Conservation (phyloP, 2,329 filamentous ascomycete species). For the Peltaster fructicola region DNA sequence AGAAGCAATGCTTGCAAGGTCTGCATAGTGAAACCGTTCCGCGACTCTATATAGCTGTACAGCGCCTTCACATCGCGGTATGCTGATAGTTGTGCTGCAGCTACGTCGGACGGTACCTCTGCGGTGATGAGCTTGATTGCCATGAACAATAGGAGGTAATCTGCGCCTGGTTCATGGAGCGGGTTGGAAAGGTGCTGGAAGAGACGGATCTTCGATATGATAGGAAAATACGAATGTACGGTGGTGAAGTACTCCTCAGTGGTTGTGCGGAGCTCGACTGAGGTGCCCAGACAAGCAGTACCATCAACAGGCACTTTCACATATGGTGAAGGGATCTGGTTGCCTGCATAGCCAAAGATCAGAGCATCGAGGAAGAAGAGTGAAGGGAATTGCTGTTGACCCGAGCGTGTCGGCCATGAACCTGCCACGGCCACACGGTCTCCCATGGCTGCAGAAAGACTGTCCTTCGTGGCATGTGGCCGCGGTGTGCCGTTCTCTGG, state of each 20-base stretch:
- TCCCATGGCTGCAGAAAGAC: constrained; percentile 4
- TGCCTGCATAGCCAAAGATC: constrained; percentile 21
- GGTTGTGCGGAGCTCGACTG: constrained; percentile 20
- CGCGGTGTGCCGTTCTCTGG: constrained; percentile 1
- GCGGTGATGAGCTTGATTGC: constrained; percentile 30
- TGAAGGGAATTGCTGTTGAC: constrained; percentile 19
- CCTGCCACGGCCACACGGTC: too few relatives aligned
- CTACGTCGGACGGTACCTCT: constrained; percentile 18
- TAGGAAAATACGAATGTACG: constrained; percentile 31
- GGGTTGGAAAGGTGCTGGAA: constrained; percentile 23
- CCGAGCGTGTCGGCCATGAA: background rate
- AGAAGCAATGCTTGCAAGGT: constrained; percentile 30
- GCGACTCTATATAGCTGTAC: constrained; percentile 23
- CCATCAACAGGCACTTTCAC: constrained; percentile 24
- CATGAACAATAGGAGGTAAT: constrained; percentile 30
- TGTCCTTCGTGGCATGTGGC: background rate
- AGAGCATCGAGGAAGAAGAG: constrained; percentile 28
- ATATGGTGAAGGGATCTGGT: constrained; percentile 22
- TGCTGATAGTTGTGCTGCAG: constrained; percentile 19
- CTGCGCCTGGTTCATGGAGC: constrained; percentile 27
- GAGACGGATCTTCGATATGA: constrained; percentile 30
- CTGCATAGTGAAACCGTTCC: constrained; percentile 25
- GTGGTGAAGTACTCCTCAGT: constrained; percentile 27
- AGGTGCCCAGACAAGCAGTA: constrained; percentile 20
- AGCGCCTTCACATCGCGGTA: constrained; percentile 30